Evolutionary conservation across 495 filamentous ascomycete genomes (phyloP).

Genomic region (Talaromyces proteolyticus): DNA sequence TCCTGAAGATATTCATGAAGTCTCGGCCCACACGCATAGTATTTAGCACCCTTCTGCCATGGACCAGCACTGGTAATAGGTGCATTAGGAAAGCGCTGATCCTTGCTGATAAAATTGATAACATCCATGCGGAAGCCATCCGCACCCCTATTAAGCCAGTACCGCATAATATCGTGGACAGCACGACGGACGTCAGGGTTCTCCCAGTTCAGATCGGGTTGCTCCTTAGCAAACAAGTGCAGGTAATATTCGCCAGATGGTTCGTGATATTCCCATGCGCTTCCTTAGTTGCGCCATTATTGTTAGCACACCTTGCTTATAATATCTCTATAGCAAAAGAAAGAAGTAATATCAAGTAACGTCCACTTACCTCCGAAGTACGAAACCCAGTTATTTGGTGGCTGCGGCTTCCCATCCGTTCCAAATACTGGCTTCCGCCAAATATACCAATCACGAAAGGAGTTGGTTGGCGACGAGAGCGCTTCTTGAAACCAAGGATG

Average conservation of each 20-base stretch:
- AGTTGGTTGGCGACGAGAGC: slow-evolving; percentile 48
- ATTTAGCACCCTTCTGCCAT: slow-evolving; percentile 50
- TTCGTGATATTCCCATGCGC: slow-evolving; percentile 63
- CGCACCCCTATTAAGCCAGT: slow-evolving; percentile 64
- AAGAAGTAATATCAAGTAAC: background rate
- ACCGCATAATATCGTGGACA: slow-evolving; percentile 62
- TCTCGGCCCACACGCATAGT: slow-evolving; percentile 59
- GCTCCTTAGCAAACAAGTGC: slow-evolving; percentile 56
- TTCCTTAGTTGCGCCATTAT: slow-evolving; percentile 27
- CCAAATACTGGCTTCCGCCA: slow-evolving; percentile 58
- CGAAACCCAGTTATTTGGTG: slow-evolving; percentile 66
- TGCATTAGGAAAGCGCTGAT: slow-evolving; percentile 53
- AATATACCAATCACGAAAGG: slow-evolving; percentile 69
- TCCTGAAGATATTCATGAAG: slow-evolving; percentile 60
- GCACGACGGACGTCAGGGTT: slow-evolving; percentile 53
- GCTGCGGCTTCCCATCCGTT: slow-evolving; percentile 50
- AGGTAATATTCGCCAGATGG: slow-evolving; percentile 63
- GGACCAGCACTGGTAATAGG: slow-evolving; percentile 45
- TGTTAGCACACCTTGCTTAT: too few relatives aligned
- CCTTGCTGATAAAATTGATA: slow-evolving; percentile 64
- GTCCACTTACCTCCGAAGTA: slow-evolving; percentile 44
- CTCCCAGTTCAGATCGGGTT: slow-evolving; percentile 77
- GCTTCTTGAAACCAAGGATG: slow-evolving; percentile 72
- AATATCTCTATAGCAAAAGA: too few relatives aligned
- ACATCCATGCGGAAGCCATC: slow-evolving; percentile 67